phyloP scores from a whole-genome alignment of 192 early-diverging fungal genomes.

The Radiomyces spectabilis region DNA sequence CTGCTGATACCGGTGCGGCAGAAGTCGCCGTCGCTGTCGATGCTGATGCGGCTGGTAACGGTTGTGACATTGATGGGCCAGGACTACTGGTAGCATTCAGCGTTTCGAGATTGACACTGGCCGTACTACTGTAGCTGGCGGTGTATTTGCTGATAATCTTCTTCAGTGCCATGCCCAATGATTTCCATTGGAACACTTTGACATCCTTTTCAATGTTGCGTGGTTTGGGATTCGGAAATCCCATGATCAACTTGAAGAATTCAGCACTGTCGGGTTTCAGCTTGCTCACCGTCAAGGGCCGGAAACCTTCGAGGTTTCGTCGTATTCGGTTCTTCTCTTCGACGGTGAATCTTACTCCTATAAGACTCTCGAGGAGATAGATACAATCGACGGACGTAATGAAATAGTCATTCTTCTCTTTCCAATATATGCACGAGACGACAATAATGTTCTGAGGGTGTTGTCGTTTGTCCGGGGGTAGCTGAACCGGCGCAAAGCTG shows the following conservation, averaged over 20 bases:
- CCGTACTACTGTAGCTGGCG: constrained; percentile 33
- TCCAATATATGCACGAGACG: constrained; percentile 75
- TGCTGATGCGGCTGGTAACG: background rate
- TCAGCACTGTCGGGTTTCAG: constrained; percentile 57
- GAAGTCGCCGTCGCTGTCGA: too few relatives aligned
- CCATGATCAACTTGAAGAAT: constrained; percentile 77
- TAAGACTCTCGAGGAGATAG: constrained; percentile 61
- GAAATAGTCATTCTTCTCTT: constrained; percentile 60
- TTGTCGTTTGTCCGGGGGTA: constrained; percentile 47
- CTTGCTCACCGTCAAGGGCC: constrained; percentile 67
- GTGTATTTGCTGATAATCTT: constrained; percentile 73
- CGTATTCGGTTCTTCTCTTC: constrained; percentile 83
- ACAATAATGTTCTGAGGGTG: constrained; percentile 55
- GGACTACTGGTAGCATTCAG: background rate
- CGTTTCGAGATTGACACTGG: constrained; percentile 30
- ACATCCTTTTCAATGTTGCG: constrained; percentile 82
- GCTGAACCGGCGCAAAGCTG: constrained; percentile 52
- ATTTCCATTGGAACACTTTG: constrained; percentile 75
- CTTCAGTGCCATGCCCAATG: constrained; percentile 54
- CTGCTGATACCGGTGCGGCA: too few relatives aligned
- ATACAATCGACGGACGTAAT: constrained; percentile 79
- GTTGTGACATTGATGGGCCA: background rate
- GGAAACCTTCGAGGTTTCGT: constrained; percentile 74
- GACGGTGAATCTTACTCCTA: constrained; percentile 60
- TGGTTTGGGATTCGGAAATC: constrained; percentile 70